A percentile compares a stretch with the other conserved stretches of the same genome.
phyloP scores from a whole-genome alignment of 164 flowering plant genomes.

The Buxus sempervirens region DNA sequence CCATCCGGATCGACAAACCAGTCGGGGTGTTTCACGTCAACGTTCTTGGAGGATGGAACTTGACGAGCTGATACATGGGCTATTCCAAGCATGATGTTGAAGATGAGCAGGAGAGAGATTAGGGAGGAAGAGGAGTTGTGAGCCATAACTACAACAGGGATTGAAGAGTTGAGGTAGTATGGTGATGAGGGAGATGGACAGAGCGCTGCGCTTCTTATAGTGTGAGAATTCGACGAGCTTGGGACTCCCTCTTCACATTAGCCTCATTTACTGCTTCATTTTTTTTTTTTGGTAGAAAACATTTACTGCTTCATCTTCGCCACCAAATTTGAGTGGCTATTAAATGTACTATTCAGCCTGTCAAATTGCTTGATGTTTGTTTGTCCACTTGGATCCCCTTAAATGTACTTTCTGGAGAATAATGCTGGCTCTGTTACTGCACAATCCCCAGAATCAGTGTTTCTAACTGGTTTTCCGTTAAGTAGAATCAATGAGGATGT shows the following conservation, averaged over 20 bases:
- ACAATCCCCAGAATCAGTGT: too few relatives aligned
- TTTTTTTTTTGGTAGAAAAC: too few relatives aligned
- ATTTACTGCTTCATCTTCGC: too few relatives aligned
- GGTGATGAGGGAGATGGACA: slow-evolving; percentile 4
- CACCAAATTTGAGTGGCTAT: too few relatives aligned
- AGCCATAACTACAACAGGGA: slow-evolving; percentile 20
- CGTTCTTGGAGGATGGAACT: slow-evolving; percentile 14
- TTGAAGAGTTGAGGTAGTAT: background rate
- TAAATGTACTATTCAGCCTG: too few relatives aligned
- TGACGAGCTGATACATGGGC: slow-evolving; percentile 13
- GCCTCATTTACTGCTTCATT: too few relatives aligned
- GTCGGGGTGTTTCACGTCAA: slow-evolving; percentile 29
- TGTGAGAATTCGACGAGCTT: slow-evolving; percentile 26
- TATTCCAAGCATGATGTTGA: slow-evolving; percentile 18
- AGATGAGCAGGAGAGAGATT: slow-evolving; percentile 19
- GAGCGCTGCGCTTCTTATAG: slow-evolving; percentile 20
- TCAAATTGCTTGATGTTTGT: too few relatives aligned
- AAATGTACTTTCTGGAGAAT: too few relatives aligned
- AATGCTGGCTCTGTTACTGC: too few relatives aligned
- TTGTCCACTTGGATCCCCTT: too few relatives aligned
- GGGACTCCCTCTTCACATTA: background rate
- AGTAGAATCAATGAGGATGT: too few relatives aligned
- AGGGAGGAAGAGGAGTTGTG: slow-evolving; percentile 9
- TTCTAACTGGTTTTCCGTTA: too few relatives aligned
- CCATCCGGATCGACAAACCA: slow-evolving; percentile 20